Evolutionary conservation across 371 early-diverging fungal genomes (phyloP), one percentile per base, ranked within the genome.

Genomic region (Saksenaea vasiformis): DNA sequence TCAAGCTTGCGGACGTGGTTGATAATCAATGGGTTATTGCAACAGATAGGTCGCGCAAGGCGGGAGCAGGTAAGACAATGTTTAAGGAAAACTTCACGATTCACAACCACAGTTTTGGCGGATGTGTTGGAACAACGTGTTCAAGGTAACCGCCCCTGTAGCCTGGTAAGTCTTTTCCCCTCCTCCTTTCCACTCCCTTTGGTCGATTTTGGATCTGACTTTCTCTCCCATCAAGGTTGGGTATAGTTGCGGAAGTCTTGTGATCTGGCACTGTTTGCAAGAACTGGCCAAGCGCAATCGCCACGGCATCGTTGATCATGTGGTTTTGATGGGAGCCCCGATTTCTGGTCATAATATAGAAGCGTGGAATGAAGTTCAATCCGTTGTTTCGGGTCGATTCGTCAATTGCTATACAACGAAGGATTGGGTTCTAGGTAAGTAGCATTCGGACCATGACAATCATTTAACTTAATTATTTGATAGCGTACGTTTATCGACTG

Each of bases 11-110:
- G 5, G 85, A 87, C 64, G 77, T 81, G 14, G 74, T 87, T 60
- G 98, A 98, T 70, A 97, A 98, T 71, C 98, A 98, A 24, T 98
- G 98, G 98, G 79, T 77, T 11, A 88, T 91, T 26, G 96, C 91
- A 26, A 81, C 92, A 54, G 92, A 92, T 68, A 84, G 95, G 44
- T 94, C 95, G n/a, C 80, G 83, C 22, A 95, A 93, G 76, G 93
- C 97, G 0, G 98, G 97, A 1, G 77, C 85, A 57, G 76, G 81
- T 78, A 78, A 63, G 37, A 19, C 11, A 26, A 22, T 62, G 26
- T 64, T 22, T 13, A 28, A 36, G 4, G 13, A 7, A 19, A 38
- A 14, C 54, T 22, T 65, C 7, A 58, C 34, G 17, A 19, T 41
- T 17, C 15, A 17, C 19, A 17, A n/a, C 1, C 19, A 34, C 56